These are phyloP conservation scores for Ilyonectria sp. DNA, from an alignment of 2,329 filamentous ascomycete genomes.

Conservation along the genomic window DNA sequence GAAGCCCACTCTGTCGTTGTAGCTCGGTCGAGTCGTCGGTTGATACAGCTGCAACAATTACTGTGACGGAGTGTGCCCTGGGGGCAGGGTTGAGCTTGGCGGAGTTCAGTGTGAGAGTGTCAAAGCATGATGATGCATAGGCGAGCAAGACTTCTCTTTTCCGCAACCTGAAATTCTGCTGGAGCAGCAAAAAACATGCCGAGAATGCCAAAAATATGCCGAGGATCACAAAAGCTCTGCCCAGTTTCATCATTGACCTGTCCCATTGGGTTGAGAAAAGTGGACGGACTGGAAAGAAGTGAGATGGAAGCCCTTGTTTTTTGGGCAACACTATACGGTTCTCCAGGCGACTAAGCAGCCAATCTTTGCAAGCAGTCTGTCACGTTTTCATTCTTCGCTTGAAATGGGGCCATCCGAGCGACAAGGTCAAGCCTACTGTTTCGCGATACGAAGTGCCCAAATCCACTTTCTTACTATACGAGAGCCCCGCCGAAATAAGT, in stretches of 20 bases:
- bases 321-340: not conserved
- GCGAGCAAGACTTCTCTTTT: slow-evolving; percentile 4
- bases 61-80: not conserved
- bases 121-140: slow-evolving; percentile 23
- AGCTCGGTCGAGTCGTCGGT: slow-evolving; percentile 3
- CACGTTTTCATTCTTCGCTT: not conserved
- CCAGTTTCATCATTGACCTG: not conserved
- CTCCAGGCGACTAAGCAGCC: not conserved
- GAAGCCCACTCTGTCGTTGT: slow-evolving; percentile 4
- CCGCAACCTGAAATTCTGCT: not conserved
- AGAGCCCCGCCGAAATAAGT: slow-evolving; percentile 8
- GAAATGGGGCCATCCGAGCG: not conserved
- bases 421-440: not conserved
- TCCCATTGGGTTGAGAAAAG: not conserved
- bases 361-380: not conserved
- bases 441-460: not conserved
- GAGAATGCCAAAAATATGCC: slow-evolving; percentile 5
- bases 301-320: not conserved
- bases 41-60: slow-evolving; percentile 16
- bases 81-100: slow-evolving; percentile 1
- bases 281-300: not conserved
- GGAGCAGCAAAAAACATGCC: not conserved
- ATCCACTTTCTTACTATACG: slow-evolving; percentile 6
- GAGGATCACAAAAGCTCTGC: not conserved
- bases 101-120: not conserved